These are phyloP conservation scores for Elsinoe necatrix DNA, from an alignment of 2,329 filamentous ascomycete species.

Conservation along the genomic window DNA sequence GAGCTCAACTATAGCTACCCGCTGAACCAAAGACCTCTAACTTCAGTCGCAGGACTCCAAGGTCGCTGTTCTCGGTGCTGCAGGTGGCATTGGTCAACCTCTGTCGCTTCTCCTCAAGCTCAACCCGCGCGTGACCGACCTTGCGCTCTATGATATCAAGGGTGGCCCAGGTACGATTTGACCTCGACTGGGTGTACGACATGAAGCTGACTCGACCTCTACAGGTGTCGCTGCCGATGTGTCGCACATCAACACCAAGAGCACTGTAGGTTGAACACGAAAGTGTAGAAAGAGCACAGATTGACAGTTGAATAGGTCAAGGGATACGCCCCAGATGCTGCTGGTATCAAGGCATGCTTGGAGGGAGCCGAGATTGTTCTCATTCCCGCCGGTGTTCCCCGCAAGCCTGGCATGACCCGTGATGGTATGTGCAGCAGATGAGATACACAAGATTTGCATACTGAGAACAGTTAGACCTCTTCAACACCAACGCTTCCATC, in stretches of 20 bases:
- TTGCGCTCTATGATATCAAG: slow-evolving; percentile 96
- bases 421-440: slow-evolving; percentile 50
- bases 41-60: slow-evolving; percentile 66
- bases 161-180: slow-evolving; percentile 70
- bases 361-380: slow-evolving; percentile 88
- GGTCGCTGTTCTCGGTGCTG: slow-evolving; percentile 93
- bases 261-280: slow-evolving; percentile 43
- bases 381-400: slow-evolving; percentile 95
- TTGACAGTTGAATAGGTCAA: slow-evolving; percentile 51
- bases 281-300: neutral
- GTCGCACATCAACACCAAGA: slow-evolving; percentile 99
- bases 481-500: slow-evolving; percentile 99
- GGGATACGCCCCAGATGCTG: slow-evolving; percentile 62
- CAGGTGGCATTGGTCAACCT: slow-evolving; percentile 96
- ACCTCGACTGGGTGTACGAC: neutral
- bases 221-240: slow-evolving; percentile 95
- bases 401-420: slow-evolving; percentile 99
- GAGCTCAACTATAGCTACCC: slow-evolving; percentile 19
- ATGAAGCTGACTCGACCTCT: neutral
- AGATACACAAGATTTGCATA: neutral
- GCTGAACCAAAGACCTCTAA: neutral
- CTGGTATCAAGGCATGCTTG: slow-evolving; percentile 67
- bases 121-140: slow-evolving; percentile 87
- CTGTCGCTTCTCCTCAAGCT: slow-evolving; percentile 97
- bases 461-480: slow-evolving; percentile 57